Evolutionary conservation across 192 early-diverging fungal species (phyloP).

Genomic region (Dimargaris verticillata): DNA sequence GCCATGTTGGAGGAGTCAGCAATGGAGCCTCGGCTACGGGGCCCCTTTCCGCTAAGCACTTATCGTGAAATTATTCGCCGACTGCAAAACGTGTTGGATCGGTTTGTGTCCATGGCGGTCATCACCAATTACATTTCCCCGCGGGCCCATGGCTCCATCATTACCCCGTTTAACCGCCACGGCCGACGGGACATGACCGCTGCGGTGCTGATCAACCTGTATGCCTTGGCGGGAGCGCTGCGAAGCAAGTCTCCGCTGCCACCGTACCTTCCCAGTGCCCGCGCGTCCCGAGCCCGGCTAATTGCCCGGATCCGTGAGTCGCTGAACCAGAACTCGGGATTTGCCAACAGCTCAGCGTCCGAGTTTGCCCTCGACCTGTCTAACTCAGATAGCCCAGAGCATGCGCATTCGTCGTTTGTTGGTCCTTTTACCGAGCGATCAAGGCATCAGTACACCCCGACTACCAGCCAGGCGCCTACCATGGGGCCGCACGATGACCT

Average conservation of each 20-base stretch:
- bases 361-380: too few species aligned
- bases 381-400: too few species aligned
- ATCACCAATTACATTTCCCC: slow-evolving; percentile 6
- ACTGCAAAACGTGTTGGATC: slow-evolving; percentile 6
- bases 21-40: slow-evolving; percentile 3
- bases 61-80: slow-evolving; percentile 5
- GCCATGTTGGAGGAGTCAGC: neutral
- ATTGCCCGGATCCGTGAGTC: neutral
- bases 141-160: neutral
- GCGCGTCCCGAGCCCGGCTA: slow-evolving; percentile 4
- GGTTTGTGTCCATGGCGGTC: slow-evolving; percentile 7
- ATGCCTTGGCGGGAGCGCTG: slow-evolving; percentile 5
- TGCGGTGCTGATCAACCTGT: slow-evolving; percentile 4
- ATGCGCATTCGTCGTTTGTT: too few species aligned
- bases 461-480: too few species aligned
- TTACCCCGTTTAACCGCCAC: slow-evolving; percentile 8
- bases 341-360: too few species aligned
- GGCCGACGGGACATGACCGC: slow-evolving; percentile 9
- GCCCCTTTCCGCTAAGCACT: neutral
- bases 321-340: too few species aligned
- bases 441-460: too few species aligned
- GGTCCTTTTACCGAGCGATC: too few species aligned
- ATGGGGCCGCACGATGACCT: too few species aligned
- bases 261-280: neutral
- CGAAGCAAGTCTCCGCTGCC: slow-evolving; percentile 4